Percentiles rank a stretch among this genome's conserved stretches.
phyloP scores from a whole-genome alignment of 139 green algal genomes.

The Volvox reticuliferus region DNA sequence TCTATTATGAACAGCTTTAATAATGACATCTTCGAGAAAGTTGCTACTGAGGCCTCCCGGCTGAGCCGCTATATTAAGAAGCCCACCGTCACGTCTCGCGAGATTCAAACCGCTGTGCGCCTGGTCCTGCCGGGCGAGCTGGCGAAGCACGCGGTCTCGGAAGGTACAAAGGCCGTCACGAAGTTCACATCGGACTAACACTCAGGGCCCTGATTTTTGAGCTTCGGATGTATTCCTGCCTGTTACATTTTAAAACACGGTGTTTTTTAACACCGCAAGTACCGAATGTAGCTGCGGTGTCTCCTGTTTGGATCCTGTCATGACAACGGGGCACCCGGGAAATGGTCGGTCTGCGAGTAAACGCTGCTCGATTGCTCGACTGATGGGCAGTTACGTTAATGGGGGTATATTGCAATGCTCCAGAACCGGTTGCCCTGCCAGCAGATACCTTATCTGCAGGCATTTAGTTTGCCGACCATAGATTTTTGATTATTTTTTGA shows the following conservation, averaged over 20 bases:
- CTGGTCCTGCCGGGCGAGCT: constrained; percentile 88
- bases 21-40: constrained; percentile 92
- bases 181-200: constrained; percentile 79
- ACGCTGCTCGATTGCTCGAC: no score
- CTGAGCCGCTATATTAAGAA: constrained; percentile 86
- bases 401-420: no score
- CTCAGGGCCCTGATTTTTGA: neutral
- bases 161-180: constrained; percentile 92
- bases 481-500: no score
- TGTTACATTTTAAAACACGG: neutral
- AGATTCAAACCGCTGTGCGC: constrained; percentile 92
- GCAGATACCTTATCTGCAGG: no score
- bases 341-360: no score
- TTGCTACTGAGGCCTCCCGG: constrained; percentile 83
- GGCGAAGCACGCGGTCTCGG: constrained; percentile 85
- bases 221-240: neutral
- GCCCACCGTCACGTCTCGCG: constrained; percentile 86
- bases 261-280: constrained; percentile 27
- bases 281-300: no score
- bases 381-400: no score
- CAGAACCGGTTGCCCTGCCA: no score
- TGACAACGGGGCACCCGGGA: no score
- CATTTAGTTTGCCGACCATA: no score
- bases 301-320: no score
- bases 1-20: constrained; percentile 89